Evolutionary conservation across 106 monocot genomes (phyloP).

Genomic region (Apostasia ramifera): DNA sequence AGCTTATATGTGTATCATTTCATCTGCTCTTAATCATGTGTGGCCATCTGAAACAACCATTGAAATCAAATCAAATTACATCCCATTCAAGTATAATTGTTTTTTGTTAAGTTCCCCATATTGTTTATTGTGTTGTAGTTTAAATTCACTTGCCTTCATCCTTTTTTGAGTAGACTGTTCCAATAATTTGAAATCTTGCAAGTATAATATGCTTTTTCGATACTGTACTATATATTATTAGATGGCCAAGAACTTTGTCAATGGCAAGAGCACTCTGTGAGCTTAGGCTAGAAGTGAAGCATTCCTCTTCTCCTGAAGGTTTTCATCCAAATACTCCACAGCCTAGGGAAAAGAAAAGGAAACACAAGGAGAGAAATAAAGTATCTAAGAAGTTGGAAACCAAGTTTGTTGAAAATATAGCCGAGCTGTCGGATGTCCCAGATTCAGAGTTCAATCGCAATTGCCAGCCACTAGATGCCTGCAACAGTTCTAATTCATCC

Average conservation of each 20-base stretch:
- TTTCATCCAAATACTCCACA: conserved; percentile 66
- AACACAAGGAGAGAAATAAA: conserved; percentile 19
- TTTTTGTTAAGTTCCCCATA: too few species aligned
- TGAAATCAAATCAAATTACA: too few species aligned
- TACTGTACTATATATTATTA: not conserved
- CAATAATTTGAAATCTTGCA: too few species aligned
- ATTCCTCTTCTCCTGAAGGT: conserved; percentile 5
- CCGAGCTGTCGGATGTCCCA: conserved; percentile 3
- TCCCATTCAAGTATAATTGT: too few species aligned
- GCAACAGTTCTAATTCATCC: not conserved
- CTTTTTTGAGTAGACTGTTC: too few species aligned
- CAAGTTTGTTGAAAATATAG: conserved; percentile 12
- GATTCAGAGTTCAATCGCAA: not conserved
- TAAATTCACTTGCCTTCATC: too few species aligned
- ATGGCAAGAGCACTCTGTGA: conserved; percentile 75
- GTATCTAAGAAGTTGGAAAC: conserved; percentile 21
- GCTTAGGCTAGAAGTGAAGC: conserved; percentile 44
- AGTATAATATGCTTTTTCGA: too few species aligned
- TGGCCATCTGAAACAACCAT: too few species aligned
- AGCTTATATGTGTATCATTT: too few species aligned
- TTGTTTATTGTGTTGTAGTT: too few species aligned
- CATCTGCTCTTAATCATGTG: too few species aligned
- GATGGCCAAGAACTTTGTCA: conserved; percentile 73
- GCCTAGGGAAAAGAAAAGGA: conserved; percentile 38
- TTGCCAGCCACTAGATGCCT: not conserved